phyloP scores from a whole-genome alignment of 169 alveolate genomes.

The Plasmodium gonderi region DNA sequence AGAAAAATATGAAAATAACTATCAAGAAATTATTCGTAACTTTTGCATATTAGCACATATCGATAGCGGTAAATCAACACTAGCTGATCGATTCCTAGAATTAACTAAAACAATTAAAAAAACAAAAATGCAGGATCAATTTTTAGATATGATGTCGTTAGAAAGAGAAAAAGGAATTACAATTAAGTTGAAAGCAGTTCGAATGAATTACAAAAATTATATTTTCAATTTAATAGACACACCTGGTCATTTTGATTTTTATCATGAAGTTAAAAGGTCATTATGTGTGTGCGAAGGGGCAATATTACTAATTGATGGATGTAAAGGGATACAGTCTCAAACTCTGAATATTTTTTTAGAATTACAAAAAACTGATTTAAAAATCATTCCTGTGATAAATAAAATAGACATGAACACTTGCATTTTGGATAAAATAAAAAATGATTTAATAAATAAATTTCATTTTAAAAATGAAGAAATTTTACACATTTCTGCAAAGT shows the following conservation, averaged over 20 bases:
- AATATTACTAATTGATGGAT: conserved; percentile 92
- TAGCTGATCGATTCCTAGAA: conserved; percentile 94
- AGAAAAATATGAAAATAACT: neutral
- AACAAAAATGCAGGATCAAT: conserved; percentile 76
- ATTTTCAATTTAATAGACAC: conserved; percentile 96
- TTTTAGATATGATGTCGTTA: conserved; percentile 91
- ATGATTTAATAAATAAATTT: conserved; percentile 76
- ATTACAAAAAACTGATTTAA: conserved; percentile 89
- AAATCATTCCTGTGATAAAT: conserved; percentile 94
- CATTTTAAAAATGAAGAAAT: conserved; percentile 86
- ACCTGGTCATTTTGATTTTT: conserved; percentile 96
- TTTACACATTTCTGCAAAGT: conserved; percentile 90
- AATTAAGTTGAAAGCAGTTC: conserved; percentile 88
- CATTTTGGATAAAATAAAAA: conserved; percentile 77
- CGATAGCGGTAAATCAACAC: conserved; percentile 96
- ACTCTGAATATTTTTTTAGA: conserved; percentile 91
- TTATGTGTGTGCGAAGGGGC: conserved; percentile 95
- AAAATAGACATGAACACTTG: conserved; percentile 91
- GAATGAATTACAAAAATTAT: conserved; percentile 85
- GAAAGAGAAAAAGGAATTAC: conserved; percentile 95
- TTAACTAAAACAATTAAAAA: conserved; percentile 83
- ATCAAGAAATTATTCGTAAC: conserved; percentile 85
- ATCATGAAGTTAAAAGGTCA: conserved; percentile 94
- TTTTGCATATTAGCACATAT: conserved; percentile 97
- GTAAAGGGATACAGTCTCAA: conserved; percentile 95